phyloP scores from a whole-genome alignment of 108 stramenopile genomes.

The Cyclotella choctawhatcheeana region DNA sequence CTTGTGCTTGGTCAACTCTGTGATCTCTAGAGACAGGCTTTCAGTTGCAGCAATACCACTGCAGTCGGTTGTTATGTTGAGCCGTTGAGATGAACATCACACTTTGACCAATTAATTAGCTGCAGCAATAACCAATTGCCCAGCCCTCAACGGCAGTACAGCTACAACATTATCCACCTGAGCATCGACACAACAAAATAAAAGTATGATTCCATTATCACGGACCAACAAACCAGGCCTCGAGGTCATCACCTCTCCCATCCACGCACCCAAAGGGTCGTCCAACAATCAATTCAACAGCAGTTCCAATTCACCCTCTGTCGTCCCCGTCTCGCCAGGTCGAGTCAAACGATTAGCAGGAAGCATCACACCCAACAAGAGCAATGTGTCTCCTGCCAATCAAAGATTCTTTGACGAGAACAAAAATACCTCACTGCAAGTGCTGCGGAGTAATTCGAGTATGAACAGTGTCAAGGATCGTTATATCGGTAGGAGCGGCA shows the following conservation, averaged over 20 bases:
- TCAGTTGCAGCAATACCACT: too few relatives aligned
- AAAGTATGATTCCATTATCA: too few relatives aligned
- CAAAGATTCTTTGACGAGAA: background rate
- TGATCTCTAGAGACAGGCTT: too few relatives aligned
- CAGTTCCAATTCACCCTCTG: background rate
- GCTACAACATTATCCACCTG: too few relatives aligned
- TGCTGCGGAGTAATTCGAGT: background rate
- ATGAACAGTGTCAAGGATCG: background rate
- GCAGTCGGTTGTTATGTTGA: too few relatives aligned
- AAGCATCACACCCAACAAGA: background rate
- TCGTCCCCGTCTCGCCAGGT: background rate
- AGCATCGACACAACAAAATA: too few relatives aligned
- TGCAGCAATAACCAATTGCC: too few relatives aligned
- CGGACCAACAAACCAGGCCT: background rate
- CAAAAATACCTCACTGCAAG: background rate
- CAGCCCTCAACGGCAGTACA: too few relatives aligned
- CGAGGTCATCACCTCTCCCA: conserved; percentile 8
- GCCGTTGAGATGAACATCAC: too few relatives aligned
- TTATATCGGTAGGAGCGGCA: too few relatives aligned
- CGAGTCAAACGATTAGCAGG: conserved; percentile 3
- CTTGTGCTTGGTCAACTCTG: too few relatives aligned
- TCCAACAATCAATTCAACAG: background rate
- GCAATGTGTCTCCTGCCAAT: background rate
- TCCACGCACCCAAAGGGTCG: background rate
- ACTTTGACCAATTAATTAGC: too few relatives aligned